Conservation (phyloP, 208 protist genomes). For the Trypanosoma congolense region DNA sequence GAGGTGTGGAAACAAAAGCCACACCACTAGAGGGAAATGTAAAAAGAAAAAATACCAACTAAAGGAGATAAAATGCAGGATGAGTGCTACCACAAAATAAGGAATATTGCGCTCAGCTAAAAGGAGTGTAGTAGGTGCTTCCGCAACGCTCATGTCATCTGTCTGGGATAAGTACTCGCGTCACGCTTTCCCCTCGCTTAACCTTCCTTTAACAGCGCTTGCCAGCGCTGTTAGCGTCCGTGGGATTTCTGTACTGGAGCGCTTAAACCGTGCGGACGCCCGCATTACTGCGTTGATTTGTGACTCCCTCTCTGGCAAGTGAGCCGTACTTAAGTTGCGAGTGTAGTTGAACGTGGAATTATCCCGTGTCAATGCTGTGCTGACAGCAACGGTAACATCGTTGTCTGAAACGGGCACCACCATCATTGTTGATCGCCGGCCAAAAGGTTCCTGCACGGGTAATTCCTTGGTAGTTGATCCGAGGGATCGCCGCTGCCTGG, state of each 20-base stretch:
- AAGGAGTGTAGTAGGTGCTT: too few relatives aligned
- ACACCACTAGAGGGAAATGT: too few relatives aligned
- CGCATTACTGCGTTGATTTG: not conserved
- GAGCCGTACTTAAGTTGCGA: slow-evolving; percentile 29
- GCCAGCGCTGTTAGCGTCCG: slow-evolving; percentile 8
- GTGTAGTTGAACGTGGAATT: slow-evolving; percentile 49
- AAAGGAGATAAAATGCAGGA: too few relatives aligned
- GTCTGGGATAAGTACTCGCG: too few relatives aligned
- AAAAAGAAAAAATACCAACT: too few relatives aligned
- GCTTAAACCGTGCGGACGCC: slow-evolving; percentile 8
- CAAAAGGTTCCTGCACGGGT: slow-evolving; percentile 11
- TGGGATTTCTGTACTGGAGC: slow-evolving; percentile 13
- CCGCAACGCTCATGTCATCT: too few relatives aligned
- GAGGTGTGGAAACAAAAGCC: too few relatives aligned
- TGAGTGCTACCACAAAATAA: too few relatives aligned
- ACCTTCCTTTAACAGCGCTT: not conserved
- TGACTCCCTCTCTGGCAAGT: not conserved
- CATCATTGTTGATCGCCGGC: slow-evolving; percentile 30
- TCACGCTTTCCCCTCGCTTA: slow-evolving; percentile 7
- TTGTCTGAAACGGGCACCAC: slow-evolving; percentile 50
- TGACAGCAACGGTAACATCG: slow-evolving; percentile 50
- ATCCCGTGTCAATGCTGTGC: slow-evolving; percentile 39
- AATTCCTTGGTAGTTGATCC: too few relatives aligned
- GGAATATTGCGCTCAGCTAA: too few relatives aligned
- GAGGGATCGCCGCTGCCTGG: not conserved